Base-by-base conservation (phyloP, 768 basidiomycete genomes). In the Amanita brunnescens region DNA sequence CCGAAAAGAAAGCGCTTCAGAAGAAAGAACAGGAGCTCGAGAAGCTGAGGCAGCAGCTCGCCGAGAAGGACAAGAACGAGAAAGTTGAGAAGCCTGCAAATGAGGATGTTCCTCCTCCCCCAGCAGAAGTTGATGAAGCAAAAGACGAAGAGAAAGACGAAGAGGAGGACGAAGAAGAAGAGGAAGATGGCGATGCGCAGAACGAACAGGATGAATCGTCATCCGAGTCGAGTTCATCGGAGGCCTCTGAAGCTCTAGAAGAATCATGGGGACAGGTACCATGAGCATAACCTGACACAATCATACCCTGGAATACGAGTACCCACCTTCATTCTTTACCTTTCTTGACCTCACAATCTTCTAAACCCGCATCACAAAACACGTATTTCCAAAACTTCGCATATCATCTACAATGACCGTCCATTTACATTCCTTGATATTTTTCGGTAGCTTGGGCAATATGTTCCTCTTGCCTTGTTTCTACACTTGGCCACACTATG, bases 21-120 rank as follows among this genome's bases (percentile, higher is more conserved):
- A 79, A 81, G 66, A 81, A 83, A 59, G 81, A 85, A 55, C 65
- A 72, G 21, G 78, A 81, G 65, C 66, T 78, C 33, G 69, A 75
- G 59, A 75, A 73, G 55, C 72, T 79, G 60, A 76, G 75, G 55
- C 69, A 70, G 51, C 68, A 76, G 33, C 58, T 74, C 9, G 72
- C 73, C 13, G 76, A 79, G 55, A 79, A 78, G 61, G 80, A 80
- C 65, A 68, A 71, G 48, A 77, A 68, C 58, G 70, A 64, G 6
- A 37, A 37, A 21, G 44, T 8, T 2, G 44, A 46, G 44, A 32
- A 46, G 18, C 7, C 42, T 43, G 12, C 20, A 9, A 20, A 1
- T 21, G 38, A 39, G 38, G 38, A 39, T 20, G 18, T n/a, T 6
- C 8, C 37, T 38, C 14, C 18, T 20, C 14, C 9, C 12, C 5